These are phyloP conservation scores for Cryphonectria naterciae DNA, from an alignment of 2,329 filamentous ascomycete genomes.

Conservation along the genomic window DNA sequence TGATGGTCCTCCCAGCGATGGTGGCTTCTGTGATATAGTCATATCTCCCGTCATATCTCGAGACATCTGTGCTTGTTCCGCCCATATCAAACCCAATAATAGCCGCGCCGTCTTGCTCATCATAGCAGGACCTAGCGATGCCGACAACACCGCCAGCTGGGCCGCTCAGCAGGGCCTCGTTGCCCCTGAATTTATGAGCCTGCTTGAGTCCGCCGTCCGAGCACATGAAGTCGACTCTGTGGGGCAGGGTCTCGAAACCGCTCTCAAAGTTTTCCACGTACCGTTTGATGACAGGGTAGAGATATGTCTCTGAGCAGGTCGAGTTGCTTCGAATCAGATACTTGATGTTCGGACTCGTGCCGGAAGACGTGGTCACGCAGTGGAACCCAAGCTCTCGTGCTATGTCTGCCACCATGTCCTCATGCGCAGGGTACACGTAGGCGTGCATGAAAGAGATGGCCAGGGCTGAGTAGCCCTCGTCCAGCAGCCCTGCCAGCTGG, in stretches of 20 bases:
- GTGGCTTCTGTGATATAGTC: constrained; percentile 76
- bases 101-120: constrained; percentile 65
- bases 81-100: constrained; percentile 57
- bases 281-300: constrained; percentile 71
- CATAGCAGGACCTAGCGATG: constrained; percentile 70
- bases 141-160: constrained; percentile 74
- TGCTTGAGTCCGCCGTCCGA: constrained; percentile 50
- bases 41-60: constrained; percentile 68
- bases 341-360: constrained; percentile 74
- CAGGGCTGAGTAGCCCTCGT: constrained; percentile 51
- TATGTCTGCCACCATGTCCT: constrained; percentile 63
- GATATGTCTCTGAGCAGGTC: constrained; percentile 71
- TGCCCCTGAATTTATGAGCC: constrained; percentile 62
- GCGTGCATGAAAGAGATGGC: constrained; percentile 68
- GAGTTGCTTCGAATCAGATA: constrained; percentile 69
- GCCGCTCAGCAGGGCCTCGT: constrained; percentile 68
- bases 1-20: constrained; percentile 71
- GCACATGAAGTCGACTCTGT: constrained; percentile 71
- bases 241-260: constrained; percentile 64
- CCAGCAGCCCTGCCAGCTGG: constrained; percentile 63
- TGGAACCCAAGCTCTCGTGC: constrained; percentile 62
- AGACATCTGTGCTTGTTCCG: constrained; percentile 74
- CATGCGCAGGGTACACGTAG: constrained; percentile 70
- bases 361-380: constrained; percentile 68
- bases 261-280: constrained; percentile 69